phyloP scores from a whole-genome alignment of 140 eudicot species.

The Senecio squalidus region DNA sequence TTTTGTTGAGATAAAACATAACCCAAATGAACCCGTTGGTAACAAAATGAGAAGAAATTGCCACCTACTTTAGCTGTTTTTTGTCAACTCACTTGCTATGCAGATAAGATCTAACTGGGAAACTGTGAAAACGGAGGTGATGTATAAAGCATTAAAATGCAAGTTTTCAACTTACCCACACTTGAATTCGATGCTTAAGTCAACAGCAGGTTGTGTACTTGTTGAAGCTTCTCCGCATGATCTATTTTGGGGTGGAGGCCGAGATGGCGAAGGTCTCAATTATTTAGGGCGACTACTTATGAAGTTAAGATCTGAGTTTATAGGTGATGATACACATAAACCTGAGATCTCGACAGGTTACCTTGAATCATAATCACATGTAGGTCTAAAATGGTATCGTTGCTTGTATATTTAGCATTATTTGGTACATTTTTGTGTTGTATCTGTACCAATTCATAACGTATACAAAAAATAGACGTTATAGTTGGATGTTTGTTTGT shows the following conservation, averaged over 20 bases:
- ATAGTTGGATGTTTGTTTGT: constrained; percentile 1
- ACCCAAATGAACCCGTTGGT: not conserved
- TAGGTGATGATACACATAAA: constrained; percentile 40
- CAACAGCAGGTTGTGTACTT: constrained; percentile 69
- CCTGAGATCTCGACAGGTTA: constrained; percentile 17
- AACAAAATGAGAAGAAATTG: not conserved
- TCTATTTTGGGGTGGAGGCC: constrained; percentile 98
- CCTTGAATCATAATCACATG: not conserved
- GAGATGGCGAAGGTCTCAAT: constrained; percentile 98
- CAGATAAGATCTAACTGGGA: constrained; percentile 36
- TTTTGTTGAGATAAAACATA: not conserved
- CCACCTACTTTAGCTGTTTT: too few species aligned
- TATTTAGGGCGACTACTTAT: constrained; percentile 85
- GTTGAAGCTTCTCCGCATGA: constrained; percentile 98
- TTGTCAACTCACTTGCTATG: too few species aligned
- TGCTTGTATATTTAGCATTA: constrained; percentile 16
- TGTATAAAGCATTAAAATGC: constrained; percentile 63
- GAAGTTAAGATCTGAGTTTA: constrained; percentile 86
- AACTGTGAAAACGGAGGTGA: constrained; percentile 60
- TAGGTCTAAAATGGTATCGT: not conserved
- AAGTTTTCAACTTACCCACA: constrained; percentile 76
- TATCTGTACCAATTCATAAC: constrained; percentile 3
- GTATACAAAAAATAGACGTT: not conserved
- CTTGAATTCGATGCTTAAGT: constrained; percentile 63
- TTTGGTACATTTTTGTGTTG: constrained; percentile 12